A percentile compares a stretch with the other conserved stretches of the same genome.
phyloP scores from a whole-genome alignment of 345 rosid genomes.

The Acer saccharum region DNA sequence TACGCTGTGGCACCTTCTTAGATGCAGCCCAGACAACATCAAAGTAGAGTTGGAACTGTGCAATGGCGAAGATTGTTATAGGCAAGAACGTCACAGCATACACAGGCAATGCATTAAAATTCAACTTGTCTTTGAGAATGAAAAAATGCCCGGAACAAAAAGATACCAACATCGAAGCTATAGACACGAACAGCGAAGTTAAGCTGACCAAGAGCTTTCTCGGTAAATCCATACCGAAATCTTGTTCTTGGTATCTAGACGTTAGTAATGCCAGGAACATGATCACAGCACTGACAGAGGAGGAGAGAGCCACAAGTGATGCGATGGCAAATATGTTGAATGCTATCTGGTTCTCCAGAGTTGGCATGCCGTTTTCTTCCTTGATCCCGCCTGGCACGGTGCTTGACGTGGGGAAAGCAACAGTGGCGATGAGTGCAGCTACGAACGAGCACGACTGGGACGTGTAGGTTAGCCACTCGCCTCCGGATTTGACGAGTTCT shows the following conservation, averaged over 20 bases:
- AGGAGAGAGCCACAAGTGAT: conserved; percentile 41
- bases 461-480: conserved; percentile 50
- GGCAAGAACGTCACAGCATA: conserved; percentile 52
- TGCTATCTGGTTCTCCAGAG: conserved; percentile 30
- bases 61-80: conserved; percentile 41
- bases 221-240: conserved; percentile 37
- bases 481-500: conserved; percentile 37
- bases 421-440: conserved; percentile 57
- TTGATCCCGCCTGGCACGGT: conserved; percentile 41
- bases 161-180: conserved; percentile 42
- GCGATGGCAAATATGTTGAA: conserved; percentile 44
- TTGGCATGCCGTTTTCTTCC: conserved; percentile 30
- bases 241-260: conserved; percentile 42
- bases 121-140: conserved; percentile 41
- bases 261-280: conserved; percentile 47
- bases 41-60: conserved; percentile 51
- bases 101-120: conserved; percentile 40
- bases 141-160: conserved; percentile 63
- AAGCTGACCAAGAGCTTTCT: conserved; percentile 40
- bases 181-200: conserved; percentile 43
- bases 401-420: conserved; percentile 52
- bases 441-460: conserved; percentile 58
- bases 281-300: conserved; percentile 38
- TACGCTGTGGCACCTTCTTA: conserved; percentile 48
- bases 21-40: conserved; percentile 44